Base-by-base conservation (phyloP, 2,329 filamentous ascomycete genomes). In the Botrytis paeoniae region DNA sequence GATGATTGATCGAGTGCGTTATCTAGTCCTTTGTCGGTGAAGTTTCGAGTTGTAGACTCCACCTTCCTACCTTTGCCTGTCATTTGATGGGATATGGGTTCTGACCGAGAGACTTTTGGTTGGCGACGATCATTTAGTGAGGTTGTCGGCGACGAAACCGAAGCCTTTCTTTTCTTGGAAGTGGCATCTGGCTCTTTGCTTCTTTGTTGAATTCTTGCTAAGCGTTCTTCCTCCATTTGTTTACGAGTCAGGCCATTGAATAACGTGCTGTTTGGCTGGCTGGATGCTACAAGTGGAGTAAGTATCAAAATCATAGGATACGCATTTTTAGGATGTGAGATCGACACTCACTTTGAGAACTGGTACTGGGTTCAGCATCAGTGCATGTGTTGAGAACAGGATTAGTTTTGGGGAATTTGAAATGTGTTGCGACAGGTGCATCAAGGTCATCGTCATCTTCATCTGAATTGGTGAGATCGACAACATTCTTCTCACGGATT, bases 141-240 rank as follows among this genome's bases (percentile, higher is more conserved):
- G 48, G 59, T 61, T 25, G 61, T 63, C 72, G 59, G 70, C 25
- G 76, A 73, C n/a, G 76, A 74, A 14, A 78, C 77, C 4, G 85
- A 85, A 41, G 78, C 78, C 60, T 80, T 80, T 70, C 80, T 74
- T 74, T 80, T 80, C 63, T 69, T 74, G n/a, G 64, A 70, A 35
- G 69, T 57, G 22, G 14, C 62, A 66, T 72, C 63, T 39, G 62
- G 35, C 81, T 95, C 93, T 61, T 86, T 86, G 57, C 90, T 81
- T 63, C 60, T 75, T 54, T 72, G 62, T 37, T 61, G 54, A 48
- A 63, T 61, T 77, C 95, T 88, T 35, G 89, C 90, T 22, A 97
- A 86, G 59, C 95, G 89, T 80, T 97, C 94, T 78, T 90, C 86
- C 81, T 98, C 95, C 93, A 97, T 96, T 70, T 89, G 88, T 81